Percentiles rank a stretch among this genome's conserved stretches.
Conservation (phyloP, 2,329 filamentous ascomycete species). For the Paecilomyces variotii region DNA sequence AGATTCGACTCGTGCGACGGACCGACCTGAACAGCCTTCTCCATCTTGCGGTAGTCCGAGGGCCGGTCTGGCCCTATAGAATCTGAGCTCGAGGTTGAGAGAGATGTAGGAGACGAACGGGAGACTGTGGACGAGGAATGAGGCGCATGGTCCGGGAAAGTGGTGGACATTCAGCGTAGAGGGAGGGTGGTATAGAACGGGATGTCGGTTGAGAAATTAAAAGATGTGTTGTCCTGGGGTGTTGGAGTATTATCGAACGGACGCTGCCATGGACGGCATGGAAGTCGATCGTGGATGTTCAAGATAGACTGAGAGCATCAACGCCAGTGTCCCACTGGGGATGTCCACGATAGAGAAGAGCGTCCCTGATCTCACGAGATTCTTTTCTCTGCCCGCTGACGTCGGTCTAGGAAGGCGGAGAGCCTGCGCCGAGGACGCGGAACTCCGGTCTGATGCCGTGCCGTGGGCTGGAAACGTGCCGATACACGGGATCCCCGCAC, state of each 20-base stretch:
- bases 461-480: slow-evolving; percentile 22
- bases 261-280: slow-evolving; percentile 12
- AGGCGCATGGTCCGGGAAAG: slow-evolving; percentile 21
- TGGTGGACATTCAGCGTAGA: slow-evolving; percentile 16
- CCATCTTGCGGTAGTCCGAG: slow-evolving; percentile 19
- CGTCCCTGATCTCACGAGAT: background rate
- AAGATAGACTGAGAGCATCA: background rate
- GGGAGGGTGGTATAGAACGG: slow-evolving; percentile 4
- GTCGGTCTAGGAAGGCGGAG: slow-evolving; percentile 12
- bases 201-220: slow-evolving; percentile 8
- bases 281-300: slow-evolving; percentile 2
- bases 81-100: background rate
- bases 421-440: background rate
- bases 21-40: slow-evolving; percentile 19
- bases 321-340: background rate
- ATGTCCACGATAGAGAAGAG: background rate
- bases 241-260: slow-evolving; percentile 21
- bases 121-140: slow-evolving; percentile 8
- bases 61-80: slow-evolving; percentile 7
- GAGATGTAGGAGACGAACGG: slow-evolving; percentile 2
- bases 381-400: slow-evolving; percentile 8
- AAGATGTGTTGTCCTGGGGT: slow-evolving; percentile 13
- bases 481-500: slow-evolving; percentile 20
- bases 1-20: slow-evolving; percentile 5
- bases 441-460: background rate